Base-by-base conservation (phyloP, 2,329 filamentous ascomycete genomes). In the Mycocentrospora acerina region DNA sequence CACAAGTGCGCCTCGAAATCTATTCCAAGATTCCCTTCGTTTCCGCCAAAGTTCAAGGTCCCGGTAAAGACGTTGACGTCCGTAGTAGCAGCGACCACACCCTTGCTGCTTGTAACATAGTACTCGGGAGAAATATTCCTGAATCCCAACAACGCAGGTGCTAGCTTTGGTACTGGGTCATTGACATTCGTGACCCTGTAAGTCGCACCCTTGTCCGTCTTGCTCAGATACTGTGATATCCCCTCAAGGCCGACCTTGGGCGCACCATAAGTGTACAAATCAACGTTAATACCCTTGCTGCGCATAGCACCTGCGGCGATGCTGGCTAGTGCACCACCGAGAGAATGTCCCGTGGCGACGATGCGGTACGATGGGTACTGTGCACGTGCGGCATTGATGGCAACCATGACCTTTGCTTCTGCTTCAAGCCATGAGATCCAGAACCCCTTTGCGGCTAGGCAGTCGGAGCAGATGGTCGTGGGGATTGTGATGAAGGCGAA, bases 61-160 rank as follows among this genome's bases (percentile, higher is more conserved):
- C 57, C 62, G 0, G 43, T 47, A 7, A 49, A 37, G 6, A 55
- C 43, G 4, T 47, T 39, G 0, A 67, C 22, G 40, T 67, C 63
- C 0, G 40, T 46, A 2, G 45, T 28, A 9, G 42, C 52, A 1
- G 59, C 55, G 15, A 31, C 24, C 1, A 43, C 57, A 3, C 45
- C 32, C 22, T 62, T 65, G 1, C 42, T 59, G 2, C 35, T 58
- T 0, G 49, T 52, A 31, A 70, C 54, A 32, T 64, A 88, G 67
- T 82, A 87, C 71, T 89, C 86, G 1, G 85, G 83, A 12, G 73
- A 78, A n/a, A 80, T 77, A 63, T 88, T 85, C 26, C 76, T 69
- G 69, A 81, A 89, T 24, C 78, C 77, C 35, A 84, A 62, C 30
- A 77, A 35, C 40, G 57, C 80, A 66, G 82, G 78, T 1, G 85